Evolutionary conservation across 2,329 filamentous ascomycete genomes (phyloP), one percentile per base, ranked within the genome.

Genomic region (Cercospora beticola): DNA sequence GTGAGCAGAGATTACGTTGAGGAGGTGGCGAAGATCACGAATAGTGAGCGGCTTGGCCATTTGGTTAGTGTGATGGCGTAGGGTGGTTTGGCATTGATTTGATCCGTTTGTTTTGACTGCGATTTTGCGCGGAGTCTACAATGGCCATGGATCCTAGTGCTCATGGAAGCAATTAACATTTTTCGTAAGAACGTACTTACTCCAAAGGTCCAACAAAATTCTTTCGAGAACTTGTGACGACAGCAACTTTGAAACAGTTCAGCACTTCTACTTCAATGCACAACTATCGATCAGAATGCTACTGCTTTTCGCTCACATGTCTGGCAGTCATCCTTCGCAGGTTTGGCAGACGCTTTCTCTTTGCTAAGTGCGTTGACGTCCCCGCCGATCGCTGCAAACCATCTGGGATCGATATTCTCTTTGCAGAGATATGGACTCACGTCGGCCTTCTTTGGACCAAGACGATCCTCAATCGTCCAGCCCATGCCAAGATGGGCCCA

Each of bases 401-500:
- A 83, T 72, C 79, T 78, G 4, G 80, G 79, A 73, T 83, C 81
- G 14, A 83, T 77, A 23, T 81, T 78, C 54, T 80, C 77, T 9
- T 81, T 12, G 31, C 73, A 73, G 40, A 83, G 57, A 71, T 82
- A 83, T 5, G 81, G 80, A 65, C 76, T 78, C 6, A 76, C 68
- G 69, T 83, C 80, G 4, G 76, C 70, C 0, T 77, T 62, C n/a
- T 64, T 57, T 3, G 68, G 54, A 5, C 72, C 75, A 26, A 62
- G 43, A 1, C 76, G 65, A 58, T 77, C 75, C 72, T 78, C 76
- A 7, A 75, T 26, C 26, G 79, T 78, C 68, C 75, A 81, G 0
- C 82, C 81, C 79, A 83, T 80, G 0, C 82, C 81, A 3, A 83
- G 65, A 70, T 76, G 74, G 4, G 80, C 81, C 81, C 81, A 83